Conservation (phyloP, 2,329 filamentous ascomycete species). For the Monilinia fructigena region DNA sequence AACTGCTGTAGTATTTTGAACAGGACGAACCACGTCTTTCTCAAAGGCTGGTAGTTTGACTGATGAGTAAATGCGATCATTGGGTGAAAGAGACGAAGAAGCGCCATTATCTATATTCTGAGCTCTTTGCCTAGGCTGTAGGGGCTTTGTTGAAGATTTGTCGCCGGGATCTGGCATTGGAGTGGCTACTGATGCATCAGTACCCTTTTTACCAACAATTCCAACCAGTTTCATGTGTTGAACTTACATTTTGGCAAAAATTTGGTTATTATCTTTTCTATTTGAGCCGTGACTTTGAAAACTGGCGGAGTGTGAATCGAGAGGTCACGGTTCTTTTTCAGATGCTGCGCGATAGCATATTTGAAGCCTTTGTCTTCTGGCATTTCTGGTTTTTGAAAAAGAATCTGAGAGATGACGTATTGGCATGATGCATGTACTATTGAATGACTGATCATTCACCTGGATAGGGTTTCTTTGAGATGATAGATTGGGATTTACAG, state of each 20-base stretch:
- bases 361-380: background rate
- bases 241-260: background rate
- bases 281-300: background rate
- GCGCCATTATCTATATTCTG: background rate
- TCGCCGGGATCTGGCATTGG: background rate
- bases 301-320: background rate
- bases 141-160: background rate
- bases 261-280: too few relatives aligned
- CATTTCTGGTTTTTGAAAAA: background rate
- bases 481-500: background rate
- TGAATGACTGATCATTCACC: background rate
- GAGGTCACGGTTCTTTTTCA: background rate
- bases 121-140: background rate
- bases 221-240: background rate
- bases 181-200: background rate
- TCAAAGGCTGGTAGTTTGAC: background rate
- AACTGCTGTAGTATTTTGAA: background rate
- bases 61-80: background rate
- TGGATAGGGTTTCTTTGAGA: background rate
- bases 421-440: background rate
- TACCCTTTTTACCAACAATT: background rate
- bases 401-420: background rate
- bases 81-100: background rate
- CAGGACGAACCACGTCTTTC: background rate
- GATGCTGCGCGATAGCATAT: background rate